Conservation (phyloP, 1,139 yeast species). For the Pichiaceae sp. region DNA sequence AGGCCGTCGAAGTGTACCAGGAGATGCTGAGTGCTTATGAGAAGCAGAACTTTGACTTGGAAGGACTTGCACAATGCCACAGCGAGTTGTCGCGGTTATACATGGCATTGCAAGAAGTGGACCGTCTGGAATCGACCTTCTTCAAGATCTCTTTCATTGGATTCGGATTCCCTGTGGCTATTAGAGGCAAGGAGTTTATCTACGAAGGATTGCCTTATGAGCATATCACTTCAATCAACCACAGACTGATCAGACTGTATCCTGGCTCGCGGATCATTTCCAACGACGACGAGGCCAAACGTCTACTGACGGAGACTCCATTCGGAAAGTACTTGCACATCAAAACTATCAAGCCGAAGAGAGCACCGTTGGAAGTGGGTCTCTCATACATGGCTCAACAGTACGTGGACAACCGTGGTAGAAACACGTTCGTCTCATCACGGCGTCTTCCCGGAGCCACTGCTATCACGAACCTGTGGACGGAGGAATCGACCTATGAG, state of each 20-base stretch:
- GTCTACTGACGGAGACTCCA: slow-evolving; percentile 39
- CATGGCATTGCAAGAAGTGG: slow-evolving; percentile 59
- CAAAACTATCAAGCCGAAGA: slow-evolving; percentile 62
- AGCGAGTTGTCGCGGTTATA: slow-evolving; percentile 62
- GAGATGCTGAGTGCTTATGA: slow-evolving; percentile 73
- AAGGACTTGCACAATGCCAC: slow-evolving; percentile 69
- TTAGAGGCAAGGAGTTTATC: slow-evolving; percentile 69
- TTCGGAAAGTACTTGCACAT: slow-evolving; percentile 73
- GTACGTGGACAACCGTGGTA: slow-evolving; percentile 64
- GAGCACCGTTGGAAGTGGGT: slow-evolving; percentile 28
- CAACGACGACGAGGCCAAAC: slow-evolving; percentile 47
- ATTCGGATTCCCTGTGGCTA: slow-evolving; percentile 71
- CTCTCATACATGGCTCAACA: slow-evolving; percentile 51
- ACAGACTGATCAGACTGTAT: slow-evolving; percentile 62
- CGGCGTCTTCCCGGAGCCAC: slow-evolving; percentile 71
- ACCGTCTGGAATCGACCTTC: slow-evolving; percentile 68
- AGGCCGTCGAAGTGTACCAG: slow-evolving; percentile 70
- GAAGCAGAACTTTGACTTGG: slow-evolving; percentile 64
- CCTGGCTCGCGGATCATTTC: slow-evolving; percentile 76
- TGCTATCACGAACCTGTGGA: slow-evolving; percentile 74
- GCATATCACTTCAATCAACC: slow-evolving; percentile 77
- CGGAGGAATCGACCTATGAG: slow-evolving; percentile 76
- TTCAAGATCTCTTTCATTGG: slow-evolving; percentile 80
- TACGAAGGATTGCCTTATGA: slow-evolving; percentile 87
- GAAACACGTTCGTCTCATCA: slow-evolving; percentile 61